phyloP scores from a whole-genome alignment of 495 filamentous ascomycete genomes.

The Aspergillus egyptiacus region DNA sequence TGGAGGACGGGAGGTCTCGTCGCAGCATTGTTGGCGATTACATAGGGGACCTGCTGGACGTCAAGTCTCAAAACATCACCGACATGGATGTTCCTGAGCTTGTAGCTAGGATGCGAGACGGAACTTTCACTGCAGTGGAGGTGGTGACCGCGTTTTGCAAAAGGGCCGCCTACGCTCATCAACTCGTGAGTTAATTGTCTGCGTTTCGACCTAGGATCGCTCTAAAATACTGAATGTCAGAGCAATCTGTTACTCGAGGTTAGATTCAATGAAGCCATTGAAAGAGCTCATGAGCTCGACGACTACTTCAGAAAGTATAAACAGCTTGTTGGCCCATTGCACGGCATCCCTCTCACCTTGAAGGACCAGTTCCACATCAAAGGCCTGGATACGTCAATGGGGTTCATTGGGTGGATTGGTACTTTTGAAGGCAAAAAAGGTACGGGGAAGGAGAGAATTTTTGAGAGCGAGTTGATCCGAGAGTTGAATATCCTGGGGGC shows the following conservation, averaged over 20 bases:
- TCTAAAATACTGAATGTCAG: not conserved
- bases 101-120: slow-evolving; percentile 4
- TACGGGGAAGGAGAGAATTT: slow-evolving; percentile 2
- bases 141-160: slow-evolving; percentile 9
- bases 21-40: slow-evolving; percentile 5
- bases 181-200: slow-evolving; percentile 3
- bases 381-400: slow-evolving; percentile 6
- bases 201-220: not conserved
- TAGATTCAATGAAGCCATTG: slow-evolving; percentile 8
- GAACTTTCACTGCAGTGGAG: not conserved
- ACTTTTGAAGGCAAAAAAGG: slow-evolving; percentile 8
- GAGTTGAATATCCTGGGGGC: slow-evolving; percentile 6
- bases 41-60: slow-evolving; percentile 3
- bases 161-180: slow-evolving; percentile 9
- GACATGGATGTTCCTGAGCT: slow-evolving; percentile 7
- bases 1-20: slow-evolving; percentile 4
- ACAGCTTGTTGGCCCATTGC: slow-evolving; percentile 3
- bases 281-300: slow-evolving; percentile 1
- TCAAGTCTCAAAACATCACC: slow-evolving; percentile 2
- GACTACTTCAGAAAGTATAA: slow-evolving; percentile 3
- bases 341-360: slow-evolving; percentile 4
- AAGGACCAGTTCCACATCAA: slow-evolving; percentile 10
- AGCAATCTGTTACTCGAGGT: slow-evolving; percentile 6
- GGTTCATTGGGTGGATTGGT: slow-evolving; percentile 6
- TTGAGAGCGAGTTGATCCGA: slow-evolving; percentile 6